A percentile compares a stretch with the other conserved stretches of the same genome.
Evolutionary conservation across 148 eudicot genomes (phyloP).

Genomic region (Nepenthes gracilis): DNA sequence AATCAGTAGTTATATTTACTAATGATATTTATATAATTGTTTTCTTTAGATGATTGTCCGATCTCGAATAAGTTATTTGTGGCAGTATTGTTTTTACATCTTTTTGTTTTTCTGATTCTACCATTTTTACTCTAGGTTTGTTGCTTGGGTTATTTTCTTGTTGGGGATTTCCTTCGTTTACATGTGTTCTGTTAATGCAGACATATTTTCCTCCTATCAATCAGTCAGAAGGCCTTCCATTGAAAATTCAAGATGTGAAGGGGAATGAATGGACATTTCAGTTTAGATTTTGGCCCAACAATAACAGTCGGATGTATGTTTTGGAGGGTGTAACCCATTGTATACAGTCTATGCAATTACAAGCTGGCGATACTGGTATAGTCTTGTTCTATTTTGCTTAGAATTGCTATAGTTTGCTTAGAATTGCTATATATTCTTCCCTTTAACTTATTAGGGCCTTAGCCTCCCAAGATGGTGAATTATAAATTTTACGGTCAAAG

Average conservation of each 20-base stretch:
- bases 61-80: too few species aligned
- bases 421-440: not conserved
- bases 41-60: too few species aligned
- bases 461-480: too few species aligned
- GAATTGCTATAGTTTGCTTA: conserved; percentile 2
- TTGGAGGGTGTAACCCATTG: conserved; percentile 98
- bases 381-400: conserved; percentile 7
- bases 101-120: too few species aligned
- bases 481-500: too few species aligned
- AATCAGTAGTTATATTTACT: too few species aligned
- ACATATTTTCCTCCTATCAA: conserved; percentile 86
- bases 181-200: conserved; percentile 27
- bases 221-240: conserved; percentile 88
- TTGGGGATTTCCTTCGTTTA: conserved; percentile 1
- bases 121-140: not conserved
- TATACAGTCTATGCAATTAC: conserved; percentile 88
- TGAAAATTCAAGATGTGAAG: conserved; percentile 80
- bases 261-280: conserved; percentile 99
- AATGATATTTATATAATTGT: too few species aligned
- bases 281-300: conserved; percentile 99
- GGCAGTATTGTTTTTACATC: too few species aligned
- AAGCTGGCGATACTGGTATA: conserved; percentile 98
- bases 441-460: not conserved
- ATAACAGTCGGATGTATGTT: conserved; percentile 97
- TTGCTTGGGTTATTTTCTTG: not conserved